phyloP scores from a whole-genome alignment of 164 flowering plant species.

The Vitis riparia region DNA sequence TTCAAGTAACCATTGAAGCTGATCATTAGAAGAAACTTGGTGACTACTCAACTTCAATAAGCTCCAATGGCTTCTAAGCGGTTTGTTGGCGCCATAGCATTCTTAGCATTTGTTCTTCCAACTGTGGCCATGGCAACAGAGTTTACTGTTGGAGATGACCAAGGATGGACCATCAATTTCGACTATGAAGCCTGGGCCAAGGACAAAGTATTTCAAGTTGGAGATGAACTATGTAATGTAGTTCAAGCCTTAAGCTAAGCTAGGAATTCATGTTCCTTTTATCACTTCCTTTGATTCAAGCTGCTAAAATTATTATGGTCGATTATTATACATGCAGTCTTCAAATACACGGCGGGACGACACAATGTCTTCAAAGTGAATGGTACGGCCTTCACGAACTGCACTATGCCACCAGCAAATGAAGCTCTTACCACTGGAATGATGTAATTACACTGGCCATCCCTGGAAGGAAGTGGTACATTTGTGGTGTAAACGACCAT shows the following conservation, averaged over 20 bases:
- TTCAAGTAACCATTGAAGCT: too few relatives aligned
- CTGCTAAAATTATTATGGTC: background rate
- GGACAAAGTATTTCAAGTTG: constrained; percentile 7
- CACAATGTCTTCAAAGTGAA: constrained; percentile 14
- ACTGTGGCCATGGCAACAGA: constrained; percentile 8
- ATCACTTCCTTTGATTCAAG: background rate
- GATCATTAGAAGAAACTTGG: too few relatives aligned
- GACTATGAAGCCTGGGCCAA: constrained; percentile 13
- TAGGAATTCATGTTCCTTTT: background rate
- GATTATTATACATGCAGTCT: background rate
- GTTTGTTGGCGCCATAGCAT: too few relatives aligned
- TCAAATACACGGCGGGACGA: background rate
- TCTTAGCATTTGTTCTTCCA: too few relatives aligned
- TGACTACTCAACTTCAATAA: too few relatives aligned
- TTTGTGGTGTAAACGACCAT: constrained; percentile 6
- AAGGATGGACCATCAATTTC: constrained; percentile 17
- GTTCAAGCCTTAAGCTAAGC: background rate
- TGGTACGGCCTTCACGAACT: background rate
- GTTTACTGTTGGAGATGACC: constrained; percentile 16
- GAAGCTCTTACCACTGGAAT: constrained; percentile 1
- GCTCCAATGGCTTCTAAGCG: too few relatives aligned
- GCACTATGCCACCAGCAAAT: background rate
- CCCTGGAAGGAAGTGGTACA: constrained; percentile 14
- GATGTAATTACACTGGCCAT: background rate
- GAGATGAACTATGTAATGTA: constrained; percentile 14